Evolutionary conservation across 331 rosid genomes (phyloP).

Genomic region (Quercus phellos): DNA sequence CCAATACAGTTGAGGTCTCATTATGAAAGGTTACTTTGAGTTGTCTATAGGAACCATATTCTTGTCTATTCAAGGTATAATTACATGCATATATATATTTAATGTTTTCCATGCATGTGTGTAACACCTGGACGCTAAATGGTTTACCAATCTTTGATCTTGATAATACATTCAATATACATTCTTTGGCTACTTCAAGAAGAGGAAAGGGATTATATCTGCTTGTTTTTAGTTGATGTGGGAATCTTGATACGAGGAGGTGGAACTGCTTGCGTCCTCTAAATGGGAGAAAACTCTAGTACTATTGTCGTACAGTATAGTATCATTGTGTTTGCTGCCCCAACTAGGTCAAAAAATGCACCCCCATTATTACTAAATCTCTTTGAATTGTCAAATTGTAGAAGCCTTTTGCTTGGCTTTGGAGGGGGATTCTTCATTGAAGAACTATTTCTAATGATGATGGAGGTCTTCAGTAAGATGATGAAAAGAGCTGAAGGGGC

Average conservation of each 20-base stretch:
- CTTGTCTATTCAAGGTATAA: neutral
- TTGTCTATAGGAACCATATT: neutral
- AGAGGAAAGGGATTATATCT: neutral
- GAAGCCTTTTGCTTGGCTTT: neutral
- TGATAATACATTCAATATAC: neutral
- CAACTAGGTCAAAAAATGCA: neutral
- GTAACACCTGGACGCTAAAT: neutral
- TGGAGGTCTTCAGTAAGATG: too few relatives aligned
- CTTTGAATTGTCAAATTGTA: neutral
- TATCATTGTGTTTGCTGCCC: neutral
- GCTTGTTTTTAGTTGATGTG: neutral
- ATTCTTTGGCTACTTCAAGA: neutral
- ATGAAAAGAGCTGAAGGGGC: too few relatives aligned
- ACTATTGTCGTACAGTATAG: neutral
- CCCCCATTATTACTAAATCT: neutral
- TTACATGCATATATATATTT: neutral
- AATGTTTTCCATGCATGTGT: neutral
- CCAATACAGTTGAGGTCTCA: neutral
- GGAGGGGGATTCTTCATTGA: neutral
- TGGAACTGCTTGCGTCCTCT: neutral
- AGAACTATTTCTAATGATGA: neutral
- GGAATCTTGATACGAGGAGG: neutral
- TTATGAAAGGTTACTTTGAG: neutral
- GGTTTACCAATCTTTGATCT: neutral
- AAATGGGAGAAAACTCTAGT: neutral